phyloP scores from a whole-genome alignment of 169 alveolate species.

The Theileria parva region DNA sequence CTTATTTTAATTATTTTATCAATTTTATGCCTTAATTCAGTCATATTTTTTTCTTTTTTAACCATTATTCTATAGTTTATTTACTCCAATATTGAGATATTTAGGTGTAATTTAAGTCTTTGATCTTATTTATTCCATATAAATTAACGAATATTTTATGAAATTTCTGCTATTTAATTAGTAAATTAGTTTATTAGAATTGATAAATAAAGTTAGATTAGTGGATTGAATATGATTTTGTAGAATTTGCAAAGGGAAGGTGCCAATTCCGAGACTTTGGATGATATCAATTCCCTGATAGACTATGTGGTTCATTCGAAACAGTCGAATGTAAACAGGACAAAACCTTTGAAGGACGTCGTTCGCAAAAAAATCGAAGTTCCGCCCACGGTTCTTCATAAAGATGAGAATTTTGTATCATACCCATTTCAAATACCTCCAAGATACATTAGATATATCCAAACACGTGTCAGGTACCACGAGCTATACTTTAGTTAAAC shows the following conservation, averaged over 20 bases:
- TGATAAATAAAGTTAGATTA: background rate
- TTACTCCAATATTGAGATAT: background rate
- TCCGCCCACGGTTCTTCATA: conserved; percentile 59
- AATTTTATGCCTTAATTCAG: too few relatives aligned
- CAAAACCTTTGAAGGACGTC: conserved; percentile 43
- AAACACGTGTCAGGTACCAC: conserved; percentile 75
- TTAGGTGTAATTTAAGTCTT: background rate
- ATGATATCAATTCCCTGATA: conserved; percentile 42
- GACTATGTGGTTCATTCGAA: conserved; percentile 49
- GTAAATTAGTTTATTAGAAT: too few relatives aligned
- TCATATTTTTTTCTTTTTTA: too few relatives aligned
- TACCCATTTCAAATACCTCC: conserved; percentile 69
- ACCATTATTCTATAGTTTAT: too few relatives aligned
- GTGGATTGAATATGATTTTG: background rate
- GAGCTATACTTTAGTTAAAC: background rate
- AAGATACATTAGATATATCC: conserved; percentile 80
- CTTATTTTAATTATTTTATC: background rate
- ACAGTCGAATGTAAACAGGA: conserved; percentile 35
- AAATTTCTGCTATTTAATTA: too few relatives aligned
- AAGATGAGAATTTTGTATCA: conserved; percentile 45
- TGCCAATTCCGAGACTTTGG: conserved; percentile 25
- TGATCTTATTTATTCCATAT: background rate
- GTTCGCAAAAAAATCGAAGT: conserved; percentile 35
- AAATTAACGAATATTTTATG: too few relatives aligned
- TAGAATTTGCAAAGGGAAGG: conserved; percentile 34